These are phyloP conservation scores for Choanephora cucurbitarum DNA, from an alignment of 371 early-diverging fungal species.

Conservation along the genomic window DNA sequence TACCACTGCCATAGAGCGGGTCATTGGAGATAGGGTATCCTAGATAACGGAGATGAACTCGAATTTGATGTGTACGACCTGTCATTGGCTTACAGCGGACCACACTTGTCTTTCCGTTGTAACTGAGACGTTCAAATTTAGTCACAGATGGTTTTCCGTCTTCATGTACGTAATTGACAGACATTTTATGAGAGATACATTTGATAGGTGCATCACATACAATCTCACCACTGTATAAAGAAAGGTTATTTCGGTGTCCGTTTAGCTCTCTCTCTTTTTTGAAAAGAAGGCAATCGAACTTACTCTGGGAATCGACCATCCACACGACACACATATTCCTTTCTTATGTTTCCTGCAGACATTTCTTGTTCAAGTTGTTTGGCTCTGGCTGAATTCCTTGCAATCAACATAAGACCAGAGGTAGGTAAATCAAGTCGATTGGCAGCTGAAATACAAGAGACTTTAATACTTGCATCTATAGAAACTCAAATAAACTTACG, in stretches of 20 bases:
- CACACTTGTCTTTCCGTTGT: constrained; percentile 70
- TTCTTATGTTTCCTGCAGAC: constrained; percentile 66
- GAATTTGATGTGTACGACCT: constrained; percentile 99
- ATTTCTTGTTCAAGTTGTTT: constrained; percentile 71
- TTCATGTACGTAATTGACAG: constrained; percentile 80
- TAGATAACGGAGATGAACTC: constrained; percentile 96
- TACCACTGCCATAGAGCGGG: constrained; percentile 78
- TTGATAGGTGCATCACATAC: constrained; percentile 82
- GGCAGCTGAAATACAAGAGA: constrained; percentile 50
- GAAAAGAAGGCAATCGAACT: too few relatives aligned
- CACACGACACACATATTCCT: constrained; percentile 91
- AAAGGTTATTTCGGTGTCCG: too few relatives aligned
- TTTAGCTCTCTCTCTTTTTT: too few relatives aligned
- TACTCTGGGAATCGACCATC: constrained; percentile 86
- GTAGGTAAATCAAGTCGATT: constrained; percentile 95
- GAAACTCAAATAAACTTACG: constrained; percentile 71
- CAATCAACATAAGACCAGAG: constrained; percentile 88
- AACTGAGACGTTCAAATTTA: constrained; percentile 62
- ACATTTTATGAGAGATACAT: constrained; percentile 82
- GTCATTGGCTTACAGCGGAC: constrained; percentile 85
- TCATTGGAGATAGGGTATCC: constrained; percentile 98
- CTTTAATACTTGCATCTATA: too few relatives aligned
- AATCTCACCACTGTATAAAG: constrained; percentile 51
- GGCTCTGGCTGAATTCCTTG: constrained; percentile 62
- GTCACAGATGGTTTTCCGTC: constrained; percentile 86